Evolutionary conservation across 352 stramenopile species (phyloP).

Genomic region (Thalassiosira mediterranea): DNA sequence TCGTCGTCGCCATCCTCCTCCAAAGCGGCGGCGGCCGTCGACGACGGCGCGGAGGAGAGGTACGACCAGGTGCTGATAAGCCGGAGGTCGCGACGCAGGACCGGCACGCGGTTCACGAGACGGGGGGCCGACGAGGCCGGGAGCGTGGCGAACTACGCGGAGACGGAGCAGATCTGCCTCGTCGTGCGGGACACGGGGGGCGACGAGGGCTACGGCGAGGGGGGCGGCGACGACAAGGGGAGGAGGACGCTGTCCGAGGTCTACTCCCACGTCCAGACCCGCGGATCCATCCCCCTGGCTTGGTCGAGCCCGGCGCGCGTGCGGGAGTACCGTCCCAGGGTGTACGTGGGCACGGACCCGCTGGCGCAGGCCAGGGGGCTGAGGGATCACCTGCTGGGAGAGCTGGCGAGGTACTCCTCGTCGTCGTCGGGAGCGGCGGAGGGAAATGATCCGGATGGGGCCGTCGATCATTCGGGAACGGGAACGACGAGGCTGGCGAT

Average conservation of each 20-base stretch:
- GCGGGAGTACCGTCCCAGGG: constrained; percentile 90
- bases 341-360: constrained; percentile 84
- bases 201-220: constrained; percentile 52
- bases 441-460: constrained; percentile 51
- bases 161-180: constrained; percentile 93
- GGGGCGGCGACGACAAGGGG: constrained; percentile 78
- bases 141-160: constrained; percentile 93
- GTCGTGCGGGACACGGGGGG: constrained; percentile 73
- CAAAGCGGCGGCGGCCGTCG: constrained; percentile 74
- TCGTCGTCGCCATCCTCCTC: constrained; percentile 80
- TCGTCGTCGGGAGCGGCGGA: constrained; percentile 33
- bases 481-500: constrained; percentile 88
- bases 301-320: constrained; percentile 86
- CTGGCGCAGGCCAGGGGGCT: constrained; percentile 65
- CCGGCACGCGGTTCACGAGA: constrained; percentile 90
- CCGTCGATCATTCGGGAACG: too few species aligned
- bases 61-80: constrained; percentile 87
- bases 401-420: constrained; percentile 61
- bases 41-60: constrained; percentile 85
- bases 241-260: constrained; percentile 78
- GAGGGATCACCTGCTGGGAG: constrained; percentile 72
- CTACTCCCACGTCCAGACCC: constrained; percentile 91
- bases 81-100: constrained; percentile 67
- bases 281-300: constrained; percentile 93
- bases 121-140: constrained; percentile 90